phyloP scores from a whole-genome alignment of 208 protist species.

The Acanthamoeba triangularis region DNA sequence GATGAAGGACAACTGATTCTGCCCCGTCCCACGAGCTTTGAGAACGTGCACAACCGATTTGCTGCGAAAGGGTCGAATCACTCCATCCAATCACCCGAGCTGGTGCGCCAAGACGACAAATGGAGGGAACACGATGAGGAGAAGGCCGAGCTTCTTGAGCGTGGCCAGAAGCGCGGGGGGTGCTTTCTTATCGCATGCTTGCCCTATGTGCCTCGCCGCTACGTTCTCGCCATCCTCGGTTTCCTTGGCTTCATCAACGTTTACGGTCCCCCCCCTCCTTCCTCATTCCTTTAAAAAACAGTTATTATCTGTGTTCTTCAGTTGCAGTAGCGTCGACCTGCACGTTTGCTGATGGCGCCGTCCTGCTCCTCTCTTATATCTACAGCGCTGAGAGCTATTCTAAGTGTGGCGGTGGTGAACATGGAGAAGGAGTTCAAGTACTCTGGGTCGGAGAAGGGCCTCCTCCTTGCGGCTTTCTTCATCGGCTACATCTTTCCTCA shows the following conservation, averaged over 20 bases:
- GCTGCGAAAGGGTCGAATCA: background rate
- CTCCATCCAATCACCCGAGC: background rate
- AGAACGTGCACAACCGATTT: too few relatives aligned
- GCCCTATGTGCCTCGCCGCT: conserved; percentile 33
- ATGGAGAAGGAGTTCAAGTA: conserved; percentile 75
- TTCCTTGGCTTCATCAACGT: conserved; percentile 72
- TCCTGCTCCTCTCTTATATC: background rate
- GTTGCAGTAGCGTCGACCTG: too few relatives aligned
- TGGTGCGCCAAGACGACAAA: background rate
- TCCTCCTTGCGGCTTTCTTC: conserved; percentile 67
- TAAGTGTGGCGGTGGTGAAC: conserved; percentile 62
- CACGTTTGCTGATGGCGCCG: background rate
- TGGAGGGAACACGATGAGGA: background rate
- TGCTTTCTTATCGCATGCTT: background rate
- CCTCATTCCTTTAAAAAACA: background rate
- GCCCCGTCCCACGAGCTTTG: too few relatives aligned
- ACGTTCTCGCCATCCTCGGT: conserved; percentile 35
- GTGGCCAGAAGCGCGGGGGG: background rate
- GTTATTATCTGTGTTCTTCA: background rate
- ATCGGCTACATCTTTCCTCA: conserved; percentile 64
- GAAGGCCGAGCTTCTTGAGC: background rate
- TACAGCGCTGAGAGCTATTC: conserved; percentile 60
- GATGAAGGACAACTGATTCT: too few relatives aligned
- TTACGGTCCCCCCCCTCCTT: conserved; percentile 18
- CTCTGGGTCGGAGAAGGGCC: background rate